These are phyloP conservation scores for Mycena olivaceomarginata DNA, from an alignment of 768 basidiomycete species.

Conservation along the genomic window DNA sequence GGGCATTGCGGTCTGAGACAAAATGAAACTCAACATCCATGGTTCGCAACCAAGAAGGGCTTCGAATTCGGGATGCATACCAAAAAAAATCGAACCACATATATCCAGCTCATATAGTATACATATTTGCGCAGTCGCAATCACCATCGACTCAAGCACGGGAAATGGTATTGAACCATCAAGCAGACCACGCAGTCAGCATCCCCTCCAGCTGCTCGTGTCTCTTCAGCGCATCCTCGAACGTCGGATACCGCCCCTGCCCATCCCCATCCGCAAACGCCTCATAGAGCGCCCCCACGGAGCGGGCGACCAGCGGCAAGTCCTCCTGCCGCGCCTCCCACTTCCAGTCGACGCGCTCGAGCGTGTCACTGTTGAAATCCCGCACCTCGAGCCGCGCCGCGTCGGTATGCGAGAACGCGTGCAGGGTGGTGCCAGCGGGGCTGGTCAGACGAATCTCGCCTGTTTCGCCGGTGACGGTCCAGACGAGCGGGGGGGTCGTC, in stretches of 20 bases:
- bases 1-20: too few species aligned
- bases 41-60: too few species aligned
- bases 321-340: conserved; percentile 13
- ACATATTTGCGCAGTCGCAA: too few species aligned
- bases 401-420: neutral
- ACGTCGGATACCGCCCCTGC: conserved; percentile 38
- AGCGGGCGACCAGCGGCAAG: neutral
- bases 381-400: conserved; percentile 11
- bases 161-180: too few species aligned
- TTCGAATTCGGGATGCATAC: too few species aligned
- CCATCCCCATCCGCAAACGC: conserved; percentile 41
- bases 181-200: conserved; percentile 5
- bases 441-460: conserved; percentile 34
- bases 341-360: neutral
- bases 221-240: conserved; percentile 47
- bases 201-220: conserved; percentile 30
- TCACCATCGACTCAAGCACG: too few species aligned
- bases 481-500: conserved; percentile 28
- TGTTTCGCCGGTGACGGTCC: conserved; percentile 44
- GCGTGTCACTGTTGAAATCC: neutral
- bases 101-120: too few species aligned
- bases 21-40: too few species aligned
- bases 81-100: too few species aligned
- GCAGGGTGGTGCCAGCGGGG: neutral
- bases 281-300: conserved; percentile 36